Evolutionary conservation across 352 stramenopile genomes (phyloP), one percentile per base, ranked within the genome.

Genomic region (Pythium phragmiticola): DNA sequence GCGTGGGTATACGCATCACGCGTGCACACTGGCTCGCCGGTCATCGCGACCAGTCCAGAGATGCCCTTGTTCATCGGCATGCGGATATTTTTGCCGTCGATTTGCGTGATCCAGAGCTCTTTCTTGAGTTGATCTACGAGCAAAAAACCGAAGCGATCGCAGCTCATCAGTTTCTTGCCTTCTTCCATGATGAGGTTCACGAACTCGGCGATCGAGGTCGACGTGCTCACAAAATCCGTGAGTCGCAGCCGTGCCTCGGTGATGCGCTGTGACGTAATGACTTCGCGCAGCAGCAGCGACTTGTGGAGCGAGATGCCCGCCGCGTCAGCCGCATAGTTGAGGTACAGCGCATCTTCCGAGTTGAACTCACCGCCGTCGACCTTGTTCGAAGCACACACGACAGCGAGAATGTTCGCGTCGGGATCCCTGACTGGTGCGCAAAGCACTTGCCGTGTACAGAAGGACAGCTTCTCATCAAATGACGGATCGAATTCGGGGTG

Each of bases 51-150:
- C 23, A 90, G 75, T 1, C 81, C 81, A 3, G 78, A 88, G 60
- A 88, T 86, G 4, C 81, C 81, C 23, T 76, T 73, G 66, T 90
- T 87, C 42, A 90, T 86, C 7, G 79, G 81, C 54, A 78, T 82
- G 3, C 81, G 78, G 16, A 90, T 77, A 34, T 76, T 45, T 7
- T 39, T 84, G 21, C 54, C 59, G 16, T 60, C 53, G 17, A 39
- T 39, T 8, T 75, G 79, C 28, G 81, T 90, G 55, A 90, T 90
- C 79, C 81, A 90, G 47, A 90, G 74, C 55, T 90, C 81, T 45
- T 88, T 81, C 52, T 90, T 90, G 59, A 90, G 81, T 49, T 90
- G 81, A 28, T 90, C 81, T 12, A 88, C 84, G 45, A 90, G 78
- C 19, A 90, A 46, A 23, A 90, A 68, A 0, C 81, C 81, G 45